phyloP scores from a whole-genome alignment of 2,329 filamentous ascomycete genomes.

The Penicillium hesseltinei region DNA sequence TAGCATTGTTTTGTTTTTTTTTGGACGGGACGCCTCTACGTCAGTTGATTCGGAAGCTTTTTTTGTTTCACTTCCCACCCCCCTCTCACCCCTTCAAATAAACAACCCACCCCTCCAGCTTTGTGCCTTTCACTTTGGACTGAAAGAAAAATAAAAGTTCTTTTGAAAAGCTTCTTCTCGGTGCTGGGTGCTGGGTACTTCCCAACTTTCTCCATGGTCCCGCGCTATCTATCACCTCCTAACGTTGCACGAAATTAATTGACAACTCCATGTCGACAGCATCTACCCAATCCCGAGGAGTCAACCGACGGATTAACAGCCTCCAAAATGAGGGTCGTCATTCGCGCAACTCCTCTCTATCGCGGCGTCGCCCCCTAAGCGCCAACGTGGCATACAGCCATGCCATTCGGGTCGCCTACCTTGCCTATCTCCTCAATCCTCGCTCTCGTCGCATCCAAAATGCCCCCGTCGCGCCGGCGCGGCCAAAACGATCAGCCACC shows the following conservation, averaged over 20 bases:
- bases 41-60: slow-evolving; percentile 23
- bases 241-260: slow-evolving; percentile 26
- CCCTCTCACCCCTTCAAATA: slow-evolving; percentile 14
- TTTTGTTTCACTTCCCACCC: slow-evolving; percentile 20
- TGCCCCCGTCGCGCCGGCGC: slow-evolving; percentile 64
- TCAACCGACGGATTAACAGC: slow-evolving; percentile 49
- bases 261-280: slow-evolving; percentile 47
- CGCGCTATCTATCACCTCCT: slow-evolving; percentile 26
- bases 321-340: slow-evolving; percentile 44
- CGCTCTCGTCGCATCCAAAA: slow-evolving; percentile 87
- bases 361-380: slow-evolving; percentile 44
- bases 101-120: slow-evolving; percentile 14
- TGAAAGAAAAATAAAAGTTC: neutral
- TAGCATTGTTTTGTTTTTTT: slow-evolving; percentile 14
- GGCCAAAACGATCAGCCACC: slow-evolving; percentile 67
- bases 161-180: slow-evolving; percentile 10
- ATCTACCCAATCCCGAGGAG: slow-evolving; percentile 45
- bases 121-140: slow-evolving; percentile 1
- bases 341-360: slow-evolving; percentile 44
- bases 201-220: slow-evolving; percentile 34
- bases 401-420: slow-evolving; percentile 84
- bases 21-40: slow-evolving; percentile 24
- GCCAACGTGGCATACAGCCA: slow-evolving; percentile 85
- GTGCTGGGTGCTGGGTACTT: slow-evolving; percentile 25
- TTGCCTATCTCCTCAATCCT: slow-evolving; percentile 89